phyloP scores from a whole-genome alignment of 108 stramenopile species.

The Epipyxis sp. region DNA sequence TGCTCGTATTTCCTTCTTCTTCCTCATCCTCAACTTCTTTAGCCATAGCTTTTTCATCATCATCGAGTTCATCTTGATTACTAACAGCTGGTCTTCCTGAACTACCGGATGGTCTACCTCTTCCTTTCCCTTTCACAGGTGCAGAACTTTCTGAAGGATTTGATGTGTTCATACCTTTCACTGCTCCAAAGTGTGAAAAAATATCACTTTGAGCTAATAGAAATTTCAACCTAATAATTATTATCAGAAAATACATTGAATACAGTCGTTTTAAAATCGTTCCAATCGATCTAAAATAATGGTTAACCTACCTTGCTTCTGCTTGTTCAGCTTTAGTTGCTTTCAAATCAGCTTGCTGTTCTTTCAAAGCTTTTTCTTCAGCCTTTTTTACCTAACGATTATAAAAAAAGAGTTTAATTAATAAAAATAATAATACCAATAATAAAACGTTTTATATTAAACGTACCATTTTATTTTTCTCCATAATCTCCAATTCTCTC shows the following conservation, averaged over 20 bases:
- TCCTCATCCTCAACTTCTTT: constrained; percentile 17
- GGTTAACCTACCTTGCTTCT: constrained; percentile 41
- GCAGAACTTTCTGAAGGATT: too few species aligned
- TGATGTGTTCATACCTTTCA: not conserved
- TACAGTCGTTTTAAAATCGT: not conserved
- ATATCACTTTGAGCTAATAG: constrained; percentile 91
- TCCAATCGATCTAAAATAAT: not conserved
- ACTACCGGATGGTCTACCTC: too few species aligned
- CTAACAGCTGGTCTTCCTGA: not conserved
- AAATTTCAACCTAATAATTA: constrained; percentile 63
- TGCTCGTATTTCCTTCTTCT: constrained; percentile 21
- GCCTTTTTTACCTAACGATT: constrained; percentile 35
- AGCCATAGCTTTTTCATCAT: constrained; percentile 29
- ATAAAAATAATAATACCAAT: not conserved
- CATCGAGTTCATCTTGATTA: constrained; percentile 7
- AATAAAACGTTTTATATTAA: not conserved
- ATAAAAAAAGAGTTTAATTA: constrained; percentile 22
- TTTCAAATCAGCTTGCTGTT: constrained; percentile 30
- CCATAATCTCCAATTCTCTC: constrained; percentile 29
- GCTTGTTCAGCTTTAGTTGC: constrained; percentile 47
- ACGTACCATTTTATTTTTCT: not conserved
- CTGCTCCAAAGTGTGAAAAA: constrained; percentile 84
- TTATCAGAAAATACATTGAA: not conserved
- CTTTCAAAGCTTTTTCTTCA: constrained; percentile 7
- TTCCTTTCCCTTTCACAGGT: not conserved